A percentile compares a stretch with the other conserved stretches of the same genome.
These are phyloP conservation scores for Amylostereum chailletii DNA, from an alignment of 1,284 basidiomycete genomes.

Conservation along the genomic window DNA sequence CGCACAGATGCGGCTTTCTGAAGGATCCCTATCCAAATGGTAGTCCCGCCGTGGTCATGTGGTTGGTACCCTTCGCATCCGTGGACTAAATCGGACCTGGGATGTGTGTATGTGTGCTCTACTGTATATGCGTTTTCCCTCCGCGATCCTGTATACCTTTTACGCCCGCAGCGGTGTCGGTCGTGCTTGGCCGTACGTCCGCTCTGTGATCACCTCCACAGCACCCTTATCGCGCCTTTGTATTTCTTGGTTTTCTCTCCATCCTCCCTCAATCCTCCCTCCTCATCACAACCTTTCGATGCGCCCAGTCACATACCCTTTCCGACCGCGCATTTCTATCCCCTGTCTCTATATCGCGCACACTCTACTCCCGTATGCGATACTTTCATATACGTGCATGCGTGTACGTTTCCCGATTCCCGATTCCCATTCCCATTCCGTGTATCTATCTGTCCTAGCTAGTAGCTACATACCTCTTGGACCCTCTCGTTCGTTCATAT, in stretches of 20 bases:
- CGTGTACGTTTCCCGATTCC: too few species aligned
- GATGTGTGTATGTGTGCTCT: too few species aligned
- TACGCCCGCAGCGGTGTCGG: too few species aligned
- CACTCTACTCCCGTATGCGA: too few species aligned
- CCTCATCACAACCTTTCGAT: background rate
- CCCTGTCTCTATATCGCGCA: background rate
- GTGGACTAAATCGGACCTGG: too few species aligned
- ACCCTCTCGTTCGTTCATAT: too few species aligned
- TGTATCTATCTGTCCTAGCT: background rate
- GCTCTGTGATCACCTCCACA: background rate
- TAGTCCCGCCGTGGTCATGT: too few species aligned
- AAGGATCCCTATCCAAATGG: background rate
- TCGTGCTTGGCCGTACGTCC: background rate
- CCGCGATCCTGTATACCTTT: too few species aligned
- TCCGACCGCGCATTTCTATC: background rate
- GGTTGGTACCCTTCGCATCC: too few species aligned
- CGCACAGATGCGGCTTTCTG: constrained; percentile 8
- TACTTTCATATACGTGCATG: too few species aligned
- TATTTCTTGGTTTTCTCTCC: background rate
- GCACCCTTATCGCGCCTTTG: background rate
- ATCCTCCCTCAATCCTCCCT: background rate
- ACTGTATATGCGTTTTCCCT: too few species aligned
- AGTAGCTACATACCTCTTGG: too few species aligned
- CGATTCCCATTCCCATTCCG: constrained; percentile 1
- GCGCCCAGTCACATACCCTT: background rate